Base-by-base conservation (phyloP, 441 rosid genomes). In the Pelargonium myrrhifolium region DNA sequence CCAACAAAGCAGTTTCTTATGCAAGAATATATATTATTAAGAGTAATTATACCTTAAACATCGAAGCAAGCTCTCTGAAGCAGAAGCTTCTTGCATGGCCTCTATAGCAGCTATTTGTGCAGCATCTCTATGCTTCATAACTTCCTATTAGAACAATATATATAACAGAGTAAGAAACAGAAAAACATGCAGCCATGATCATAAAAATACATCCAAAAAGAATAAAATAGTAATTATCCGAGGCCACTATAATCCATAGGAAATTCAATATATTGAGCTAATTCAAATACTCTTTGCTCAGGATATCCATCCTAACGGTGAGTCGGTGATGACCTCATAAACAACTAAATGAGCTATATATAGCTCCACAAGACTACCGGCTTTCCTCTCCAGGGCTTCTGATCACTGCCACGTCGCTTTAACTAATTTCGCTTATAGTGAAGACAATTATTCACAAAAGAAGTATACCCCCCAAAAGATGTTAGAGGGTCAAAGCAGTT, bases 1-100 rank as follows among this genome's bases (percentile, higher is more conserved):
- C 26, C 26, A 24, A 2, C 26, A 1, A 1, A 24, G 26, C 26
- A 24, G 26, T 24, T 24, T 24, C 26, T 24, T 24, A 24, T 24
- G 26, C 26, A 24, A 24, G 26, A 24, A 24, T 24, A 24, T 24
- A 24, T 24, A 24, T 24, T 24, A 24, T 1, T 24, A 24, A 1
- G 26, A 2, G 1, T 24, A 24, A 24, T 24, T 24, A 68, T 76
- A 94, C 99, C 94, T 88, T 69, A 94, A 81, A 75, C 99, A 94
- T 61, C 79, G 86, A 67, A 94, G 96, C 73, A 94, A 81, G 80
- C 91, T 88, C 83, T 92, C 97, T 15, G 97, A 81, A 75, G 86
- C 93, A 72, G 96, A 83, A 65, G 99, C 98, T 82, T 92, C 99
- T 72, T 87, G 98, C 79, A 94, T 74, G 73, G 99, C 96, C 73